Evolutionary conservation across 176 grass and related monocot species (phyloP), one percentile per base, ranked within the genome.

Genomic region (Poa pratensis): DNA sequence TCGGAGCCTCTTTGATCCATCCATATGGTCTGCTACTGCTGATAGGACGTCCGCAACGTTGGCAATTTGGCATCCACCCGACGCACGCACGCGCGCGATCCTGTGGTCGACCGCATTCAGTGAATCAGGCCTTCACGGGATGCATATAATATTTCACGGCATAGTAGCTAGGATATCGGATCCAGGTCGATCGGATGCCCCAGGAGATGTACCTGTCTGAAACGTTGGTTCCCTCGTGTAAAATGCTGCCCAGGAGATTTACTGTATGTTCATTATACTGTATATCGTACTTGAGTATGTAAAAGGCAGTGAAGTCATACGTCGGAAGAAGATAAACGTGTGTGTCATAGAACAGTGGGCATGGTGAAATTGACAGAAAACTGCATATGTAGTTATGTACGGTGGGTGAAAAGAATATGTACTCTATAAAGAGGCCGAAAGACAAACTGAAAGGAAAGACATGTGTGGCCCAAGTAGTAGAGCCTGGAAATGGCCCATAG

Each of bases 171-270:
- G 46, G 46, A 14, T 45, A 43, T 43, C 40, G 40, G 1, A 34
- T 37, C 58, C 9, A 6, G 19, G 11, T 45, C 37, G 30, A 32
- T 39, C 12, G 59, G 46, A 66, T 66, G 52, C 52, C 5, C 18
- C 34, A 17, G 52, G 73, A 14, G 22, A 68, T 28, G 35, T 58
- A 39, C 58, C 32, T 59, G 32, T 48, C 18, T 45, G 19, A 30
- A 26, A 17, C 59, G 86, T 76, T 58, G 79, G 52, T 87, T 87
- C 37, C 37, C 37, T 40, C 37, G 37, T 40, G 37, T 40, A 40
- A 40, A 40, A 40, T 40, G 37, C 37, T 40, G 6, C 37, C 30
- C 30, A 32, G 30, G 30, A 32, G 30, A 32, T 32, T 32, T 32
- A 32, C 30, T 32, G 30, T 32, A 32, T 32, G 30, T 32, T 32